Conservation (phyloP, 2,329 filamentous ascomycete genomes). For the Pyricularia pennisetigena region DNA sequence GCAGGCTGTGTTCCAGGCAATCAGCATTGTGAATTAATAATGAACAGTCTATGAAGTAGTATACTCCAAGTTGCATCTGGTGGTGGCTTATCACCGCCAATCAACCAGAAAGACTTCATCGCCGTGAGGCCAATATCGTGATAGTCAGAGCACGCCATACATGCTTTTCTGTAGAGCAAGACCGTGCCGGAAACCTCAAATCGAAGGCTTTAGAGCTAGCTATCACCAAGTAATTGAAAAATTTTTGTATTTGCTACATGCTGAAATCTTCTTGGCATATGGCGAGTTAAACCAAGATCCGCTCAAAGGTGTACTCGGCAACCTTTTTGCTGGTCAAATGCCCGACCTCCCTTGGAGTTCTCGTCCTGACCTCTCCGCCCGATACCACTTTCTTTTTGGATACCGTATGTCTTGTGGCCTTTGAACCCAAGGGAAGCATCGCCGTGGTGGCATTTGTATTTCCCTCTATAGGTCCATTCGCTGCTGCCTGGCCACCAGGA, state of each 20-base stretch:
- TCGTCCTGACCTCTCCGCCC: constrained; percentile 59
- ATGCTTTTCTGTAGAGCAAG: not conserved
- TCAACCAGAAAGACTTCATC: not conserved
- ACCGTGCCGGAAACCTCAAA: not conserved
- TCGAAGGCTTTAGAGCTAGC: not conserved
- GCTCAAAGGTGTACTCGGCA: constrained; percentile 75
- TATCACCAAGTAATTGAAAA: not conserved
- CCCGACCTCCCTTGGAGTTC: constrained; percentile 64
- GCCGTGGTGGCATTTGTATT: constrained; percentile 32
- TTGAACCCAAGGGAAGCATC: constrained; percentile 65
- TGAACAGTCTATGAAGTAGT: not conserved
- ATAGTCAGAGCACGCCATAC: not conserved
- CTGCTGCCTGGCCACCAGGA: constrained; percentile 5
- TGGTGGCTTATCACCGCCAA: not conserved
- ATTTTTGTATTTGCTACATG: not conserved
- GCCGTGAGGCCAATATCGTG: not conserved
- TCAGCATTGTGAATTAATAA: not conserved
- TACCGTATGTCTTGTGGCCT: constrained; percentile 38
- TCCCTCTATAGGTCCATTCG: constrained; percentile 15
- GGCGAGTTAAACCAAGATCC: constrained; percentile 50
- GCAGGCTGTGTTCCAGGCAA: not conserved
- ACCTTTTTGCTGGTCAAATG: constrained; percentile 71
- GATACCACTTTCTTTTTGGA: constrained; percentile 49
- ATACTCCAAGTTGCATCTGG: not conserved
- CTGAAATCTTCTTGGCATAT: not conserved